These are phyloP conservation scores for Copromyces sp. DNA, from an alignment of 495 filamentous ascomycete species.

Conservation along the genomic window DNA sequence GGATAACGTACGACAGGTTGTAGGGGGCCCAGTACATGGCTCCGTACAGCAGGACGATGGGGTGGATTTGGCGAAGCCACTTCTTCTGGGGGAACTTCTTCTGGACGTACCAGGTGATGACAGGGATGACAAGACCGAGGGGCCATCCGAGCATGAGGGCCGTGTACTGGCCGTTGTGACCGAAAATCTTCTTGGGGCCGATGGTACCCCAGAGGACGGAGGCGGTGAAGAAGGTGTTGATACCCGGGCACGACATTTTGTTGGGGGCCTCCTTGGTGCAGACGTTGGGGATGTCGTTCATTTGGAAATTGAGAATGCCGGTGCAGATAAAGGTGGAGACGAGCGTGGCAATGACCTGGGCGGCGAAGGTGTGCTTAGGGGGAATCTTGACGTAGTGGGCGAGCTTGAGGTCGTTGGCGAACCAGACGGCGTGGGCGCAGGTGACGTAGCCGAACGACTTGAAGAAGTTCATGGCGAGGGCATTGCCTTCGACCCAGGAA, in stretches of 20 bases:
- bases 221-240: conserved; percentile 32
- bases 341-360: conserved; percentile 26
- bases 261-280: conserved; percentile 27
- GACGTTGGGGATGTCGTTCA: conserved; percentile 25
- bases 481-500: conserved; percentile 22
- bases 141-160: conserved; percentile 25
- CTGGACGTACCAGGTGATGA: conserved; percentile 17
- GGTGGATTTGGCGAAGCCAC: conserved; percentile 27
- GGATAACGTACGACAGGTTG: conserved; percentile 25
- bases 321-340: conserved; percentile 25
- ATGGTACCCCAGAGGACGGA: conserved; percentile 33
- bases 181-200: conserved; percentile 29
- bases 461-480: conserved; percentile 34
- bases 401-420: conserved; percentile 32
- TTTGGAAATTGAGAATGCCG: conserved; percentile 30
- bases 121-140: conserved; percentile 20
- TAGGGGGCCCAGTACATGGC: conserved; percentile 23
- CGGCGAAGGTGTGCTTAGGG: conserved; percentile 28
- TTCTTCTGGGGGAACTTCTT: conserved; percentile 12
- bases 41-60: conserved; percentile 26
- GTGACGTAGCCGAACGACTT: conserved; percentile 32
- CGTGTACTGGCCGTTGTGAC: conserved; percentile 26
- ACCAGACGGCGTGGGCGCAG: conserved; percentile 22
- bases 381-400: conserved; percentile 35
- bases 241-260: conserved; percentile 27